Evolutionary conservation across 345 rosid genomes (phyloP), one percentile per base, ranked within the genome.

Genomic region (Gossypium longicalyx): DNA sequence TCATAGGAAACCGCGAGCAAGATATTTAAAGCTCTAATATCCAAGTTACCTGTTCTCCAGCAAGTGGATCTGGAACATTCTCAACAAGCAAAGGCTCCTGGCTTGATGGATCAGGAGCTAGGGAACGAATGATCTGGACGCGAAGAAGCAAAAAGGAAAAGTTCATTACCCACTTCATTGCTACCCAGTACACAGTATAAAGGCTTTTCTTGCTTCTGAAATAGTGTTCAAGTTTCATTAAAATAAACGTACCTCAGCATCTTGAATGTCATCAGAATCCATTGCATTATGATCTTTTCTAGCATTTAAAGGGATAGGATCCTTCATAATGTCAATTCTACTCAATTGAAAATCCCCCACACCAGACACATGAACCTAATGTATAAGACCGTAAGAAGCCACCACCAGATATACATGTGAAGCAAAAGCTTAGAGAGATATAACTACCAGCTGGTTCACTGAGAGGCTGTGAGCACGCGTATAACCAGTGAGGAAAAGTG

Each of bases 311-410:
- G 95, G 97, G 81, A 75, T 79, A 45, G 91, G 98, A 79, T 94
- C 98, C 77, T 86, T 92, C 60, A 94, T 71, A 74, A 89, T 74
- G 78, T 94, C 97, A 82, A 94, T 82, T 83, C 89, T 92, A 70
- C 84, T 74, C 80, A 92, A 79, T 77, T 89, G 98, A 75, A 91
- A 94, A 82, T 94, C 97, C 52, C 98, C 98, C 19, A 84, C 88
- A 71, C 97, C 95, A 78, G 98, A 85, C 70, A 94, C 85, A 63
- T 94, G 98, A 74, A 94, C 91, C 98, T 94, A 83, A 61, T 29
- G 16, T 10, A 60, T 29, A 64, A 52, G 41, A 80, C 75, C 38
- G 59, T 38, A 58, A 75, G 75, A 73, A 65, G 75, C 45, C 27
- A 47, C 71, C 29, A 69, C 58, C 74, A 34, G 70, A 74, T 67